Base-by-base conservation (phyloP, 768 basidiomycete genomes). In the Tylopilus cervinicoccineus region DNA sequence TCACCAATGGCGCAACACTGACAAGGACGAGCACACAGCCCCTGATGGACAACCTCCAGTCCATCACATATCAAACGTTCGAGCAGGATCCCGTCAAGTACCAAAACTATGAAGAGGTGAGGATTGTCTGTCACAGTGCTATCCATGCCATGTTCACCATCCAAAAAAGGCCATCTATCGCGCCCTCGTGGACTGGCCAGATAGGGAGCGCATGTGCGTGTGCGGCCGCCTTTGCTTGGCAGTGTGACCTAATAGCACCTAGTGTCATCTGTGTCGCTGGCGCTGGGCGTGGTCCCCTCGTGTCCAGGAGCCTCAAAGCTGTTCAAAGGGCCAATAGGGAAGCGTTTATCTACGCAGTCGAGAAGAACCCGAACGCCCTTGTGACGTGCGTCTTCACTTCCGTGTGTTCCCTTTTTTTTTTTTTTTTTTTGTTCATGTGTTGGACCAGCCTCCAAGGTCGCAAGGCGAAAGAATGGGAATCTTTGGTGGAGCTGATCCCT, bases 21-120 rank as follows among this genome's bases (percentile, higher is more conserved):
- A 54, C 49, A 37, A 41, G 36, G 42, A 46, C 45, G 44, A 20
- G 20, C 17, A 46, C 52, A 47, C 57, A 94, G 88, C 96, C 96
- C 20, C 68, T 99, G 59, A 95, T 95, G 93, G 95, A 99, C 61
- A 94, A 99, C 69, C 70, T 99, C 47, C 91, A 90, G 62, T 94
- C 92, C 58, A 80, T 86, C 55, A 97, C 93, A 11, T 99, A 99
- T 67, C 93, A 98, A 63, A 93, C 91, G 3, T 99, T 99, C 61
- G 96, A 99, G 62, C 83, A 93, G 64, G 96, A 98, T 71, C 95
- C 96, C 4, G 84, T 98, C 51, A 99, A 99, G 68, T 99, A 99
- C 64, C 69, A 77, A 47, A 85, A 91, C 59, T 99, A 99, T 64
- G 96, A 99, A 72, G 89, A 95, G 77, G 90, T 86, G 40, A 69